Conservation (phyloP, 2,329 filamentous ascomycete genomes). For the Polychaeton citri region DNA sequence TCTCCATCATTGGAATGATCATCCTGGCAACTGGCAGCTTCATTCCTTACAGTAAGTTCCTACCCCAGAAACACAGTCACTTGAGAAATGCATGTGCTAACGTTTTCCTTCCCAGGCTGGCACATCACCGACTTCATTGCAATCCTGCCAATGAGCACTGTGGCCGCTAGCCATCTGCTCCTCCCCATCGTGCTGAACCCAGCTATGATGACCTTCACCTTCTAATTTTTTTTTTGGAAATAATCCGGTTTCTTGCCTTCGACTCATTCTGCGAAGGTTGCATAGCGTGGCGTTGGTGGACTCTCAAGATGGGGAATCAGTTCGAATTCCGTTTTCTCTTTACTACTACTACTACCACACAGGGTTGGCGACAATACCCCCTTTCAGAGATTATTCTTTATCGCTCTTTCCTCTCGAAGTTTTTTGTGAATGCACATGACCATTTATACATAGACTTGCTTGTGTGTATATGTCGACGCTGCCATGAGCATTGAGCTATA, state of each 20-base stretch:
- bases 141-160: constrained; percentile 61
- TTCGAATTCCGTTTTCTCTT: too few relatives aligned
- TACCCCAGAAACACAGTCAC: not conserved
- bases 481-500: too few relatives aligned
- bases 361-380: too few relatives aligned
- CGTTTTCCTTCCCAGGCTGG: constrained; percentile 22
- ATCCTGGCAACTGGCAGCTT: constrained; percentile 51
- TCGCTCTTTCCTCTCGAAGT: too few relatives aligned
- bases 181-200: constrained; percentile 63
- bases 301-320: too few relatives aligned
- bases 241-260: not conserved
- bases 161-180: constrained; percentile 56
- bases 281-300: not conserved
- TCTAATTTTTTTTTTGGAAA: not conserved
- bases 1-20: constrained; percentile 49
- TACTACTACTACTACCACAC: too few relatives aligned
- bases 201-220: constrained; percentile 58
- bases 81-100: not conserved
- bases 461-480: too few relatives aligned
- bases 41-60: constrained; percentile 37
- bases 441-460: too few relatives aligned
- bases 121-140: constrained; percentile 42
- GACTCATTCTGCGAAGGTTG: not conserved
- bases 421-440: too few relatives aligned
- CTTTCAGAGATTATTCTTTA: too few relatives aligned